Conservation (phyloP, 805 yeast genomes). For the Metschnikowia reukaufii region DNA sequence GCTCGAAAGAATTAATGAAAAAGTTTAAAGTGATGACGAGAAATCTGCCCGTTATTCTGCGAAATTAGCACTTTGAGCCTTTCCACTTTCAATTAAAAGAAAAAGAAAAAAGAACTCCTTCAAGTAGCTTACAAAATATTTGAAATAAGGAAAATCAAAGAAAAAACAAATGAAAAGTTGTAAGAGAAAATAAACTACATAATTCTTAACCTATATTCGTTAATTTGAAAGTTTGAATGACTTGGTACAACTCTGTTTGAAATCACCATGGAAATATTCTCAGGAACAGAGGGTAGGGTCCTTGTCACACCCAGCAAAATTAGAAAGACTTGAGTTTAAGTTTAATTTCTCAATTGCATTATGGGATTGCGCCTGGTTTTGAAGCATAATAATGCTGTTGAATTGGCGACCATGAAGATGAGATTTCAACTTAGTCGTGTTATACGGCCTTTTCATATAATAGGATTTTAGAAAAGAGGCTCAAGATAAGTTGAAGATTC, state of each 20-base stretch:
- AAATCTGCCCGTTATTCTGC: conserved; percentile 2
- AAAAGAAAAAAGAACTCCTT: conserved; percentile 1
- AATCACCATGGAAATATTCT: background rate
- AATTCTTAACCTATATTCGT: background rate
- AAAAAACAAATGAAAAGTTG: background rate
- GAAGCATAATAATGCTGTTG: background rate
- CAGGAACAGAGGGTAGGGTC: background rate
- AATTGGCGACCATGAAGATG: background rate
- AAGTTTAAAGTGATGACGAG: conserved; percentile 1
- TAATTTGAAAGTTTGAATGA: background rate
- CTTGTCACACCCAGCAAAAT: background rate
- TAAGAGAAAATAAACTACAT: background rate
- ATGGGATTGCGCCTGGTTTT: background rate
- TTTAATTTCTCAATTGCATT: background rate
- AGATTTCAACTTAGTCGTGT: conserved; percentile 1
- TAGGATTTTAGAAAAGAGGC: background rate
- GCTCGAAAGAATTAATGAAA: background rate
- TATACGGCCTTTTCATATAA: conserved; percentile 1
- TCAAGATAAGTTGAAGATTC: background rate
- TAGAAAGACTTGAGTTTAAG: conserved; percentile 2
- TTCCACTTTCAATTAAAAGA: background rate
- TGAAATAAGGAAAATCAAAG: background rate
- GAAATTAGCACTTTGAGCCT: background rate
- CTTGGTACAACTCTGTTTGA: background rate
- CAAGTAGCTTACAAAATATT: background rate